phyloP scores from a whole-genome alignment of 202 grass and related monocot species.

The Setaria italica region DNA sequence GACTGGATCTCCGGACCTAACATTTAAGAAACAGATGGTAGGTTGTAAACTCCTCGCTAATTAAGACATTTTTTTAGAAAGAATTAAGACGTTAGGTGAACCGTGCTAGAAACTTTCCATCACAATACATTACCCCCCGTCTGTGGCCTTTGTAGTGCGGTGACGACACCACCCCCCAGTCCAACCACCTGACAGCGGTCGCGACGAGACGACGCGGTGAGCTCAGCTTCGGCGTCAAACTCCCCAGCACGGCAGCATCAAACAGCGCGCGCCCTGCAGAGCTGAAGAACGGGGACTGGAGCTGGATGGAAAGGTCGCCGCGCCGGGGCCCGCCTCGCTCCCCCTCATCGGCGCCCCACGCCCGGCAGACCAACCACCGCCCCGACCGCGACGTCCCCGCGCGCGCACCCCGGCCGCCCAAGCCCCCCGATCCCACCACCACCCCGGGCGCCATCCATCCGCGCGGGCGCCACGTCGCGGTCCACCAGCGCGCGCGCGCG shows the following conservation, averaged over 20 bases:
- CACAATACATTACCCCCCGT: too few species aligned
- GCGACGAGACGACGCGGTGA: neutral
- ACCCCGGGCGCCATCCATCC: neutral
- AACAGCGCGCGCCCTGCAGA: neutral
- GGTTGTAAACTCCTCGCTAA: neutral
- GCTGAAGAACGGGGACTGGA: neutral
- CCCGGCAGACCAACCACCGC: conserved; percentile 4
- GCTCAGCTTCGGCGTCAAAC: neutral
- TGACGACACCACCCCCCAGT: neutral
- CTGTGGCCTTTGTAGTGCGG: too few species aligned
- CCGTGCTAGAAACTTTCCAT: neutral
- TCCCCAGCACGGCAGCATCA: too few species aligned
- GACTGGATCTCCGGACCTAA: conserved; percentile 1
- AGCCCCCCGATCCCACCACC: too few species aligned
- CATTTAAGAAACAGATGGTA: neutral
- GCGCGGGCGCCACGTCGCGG: neutral
- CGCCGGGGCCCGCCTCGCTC: neutral
- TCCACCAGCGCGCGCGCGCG: neutral
- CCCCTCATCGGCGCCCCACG: neutral
- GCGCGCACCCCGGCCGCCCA: neutral
- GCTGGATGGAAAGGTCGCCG: neutral
- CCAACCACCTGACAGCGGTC: neutral
- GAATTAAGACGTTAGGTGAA: neutral
- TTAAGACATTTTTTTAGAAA: neutral
- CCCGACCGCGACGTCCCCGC: conserved; percentile 36